These are phyloP conservation scores for Tolypocladium guangdongense DNA, from an alignment of 2,329 filamentous ascomycete genomes.

Conservation along the genomic window DNA sequence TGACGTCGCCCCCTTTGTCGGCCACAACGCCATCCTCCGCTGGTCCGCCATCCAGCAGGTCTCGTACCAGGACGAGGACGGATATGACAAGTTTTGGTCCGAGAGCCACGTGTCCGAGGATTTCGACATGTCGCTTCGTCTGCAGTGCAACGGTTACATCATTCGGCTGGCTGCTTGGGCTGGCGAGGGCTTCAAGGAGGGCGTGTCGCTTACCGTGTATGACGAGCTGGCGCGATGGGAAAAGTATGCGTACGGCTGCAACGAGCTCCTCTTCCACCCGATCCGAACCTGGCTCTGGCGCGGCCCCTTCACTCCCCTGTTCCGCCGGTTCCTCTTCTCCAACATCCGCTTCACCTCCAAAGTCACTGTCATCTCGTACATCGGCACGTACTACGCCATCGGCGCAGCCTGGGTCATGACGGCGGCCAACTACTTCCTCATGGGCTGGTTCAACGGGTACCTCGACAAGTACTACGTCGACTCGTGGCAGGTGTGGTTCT, in stretches of 20 bases:
- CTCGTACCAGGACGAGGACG: conserved; percentile 56
- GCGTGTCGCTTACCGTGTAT: conserved; percentile 74
- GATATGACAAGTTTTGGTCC: conserved; percentile 73
- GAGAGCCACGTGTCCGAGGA: conserved; percentile 72
- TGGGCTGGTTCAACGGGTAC: conserved; percentile 67
- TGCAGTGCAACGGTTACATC: conserved; percentile 62
- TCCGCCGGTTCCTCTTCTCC: conserved; percentile 62
- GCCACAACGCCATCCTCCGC: conserved; percentile 68
- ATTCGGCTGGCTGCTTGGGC: conserved; percentile 64
- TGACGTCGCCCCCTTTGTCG: conserved; percentile 68
- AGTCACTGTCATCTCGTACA: conserved; percentile 65
- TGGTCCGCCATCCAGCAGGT: conserved; percentile 69
- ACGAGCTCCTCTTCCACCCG: conserved; percentile 72
- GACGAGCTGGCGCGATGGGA: conserved; percentile 80
- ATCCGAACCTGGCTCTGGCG: conserved; percentile 60
- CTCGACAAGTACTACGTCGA: conserved; percentile 74
- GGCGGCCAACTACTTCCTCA: conserved; percentile 61
- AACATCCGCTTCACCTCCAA: conserved; percentile 67
- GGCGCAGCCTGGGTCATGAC: conserved; percentile 67
- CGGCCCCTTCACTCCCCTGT: conserved; percentile 71
- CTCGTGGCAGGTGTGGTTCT: conserved; percentile 71
- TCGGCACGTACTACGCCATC: conserved; percentile 72
- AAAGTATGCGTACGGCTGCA: conserved; percentile 78
- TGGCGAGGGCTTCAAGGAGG: conserved; percentile 70
- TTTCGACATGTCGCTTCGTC: conserved; percentile 70